These are phyloP conservation scores for Auricularia auricula-judae DNA, from an alignment of 768 basidiomycete genomes.

Conservation along the genomic window DNA sequence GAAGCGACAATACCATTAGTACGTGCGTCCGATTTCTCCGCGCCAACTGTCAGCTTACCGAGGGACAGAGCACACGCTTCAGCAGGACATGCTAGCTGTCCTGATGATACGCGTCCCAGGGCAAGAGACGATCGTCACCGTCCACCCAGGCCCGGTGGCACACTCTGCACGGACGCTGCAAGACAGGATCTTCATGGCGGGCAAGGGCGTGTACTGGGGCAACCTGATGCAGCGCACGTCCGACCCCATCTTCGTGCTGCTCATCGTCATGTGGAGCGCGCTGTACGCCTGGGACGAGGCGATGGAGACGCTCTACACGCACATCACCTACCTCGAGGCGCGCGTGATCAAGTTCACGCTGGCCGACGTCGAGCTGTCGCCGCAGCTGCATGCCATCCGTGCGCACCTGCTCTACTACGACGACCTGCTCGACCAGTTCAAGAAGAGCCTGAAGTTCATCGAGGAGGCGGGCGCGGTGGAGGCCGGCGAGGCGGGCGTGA, in stretches of 20 bases:
- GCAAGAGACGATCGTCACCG: neutral
- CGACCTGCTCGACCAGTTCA: slow-evolving; percentile 42
- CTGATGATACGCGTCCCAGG: neutral
- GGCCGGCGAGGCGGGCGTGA: slow-evolving; percentile 5
- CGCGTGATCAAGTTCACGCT: slow-evolving; percentile 26
- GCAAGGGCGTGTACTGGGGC: slow-evolving; percentile 28
- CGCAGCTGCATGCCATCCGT: slow-evolving; percentile 42
- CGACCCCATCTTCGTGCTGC: slow-evolving; percentile 45
- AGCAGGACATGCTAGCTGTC: neutral
- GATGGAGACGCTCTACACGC: slow-evolving; percentile 37
- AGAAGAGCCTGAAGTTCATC: slow-evolving; percentile 38
- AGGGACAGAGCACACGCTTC: neutral
- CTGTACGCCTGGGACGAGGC: slow-evolving; percentile 55
- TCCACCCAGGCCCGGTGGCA: slow-evolving; percentile 1
- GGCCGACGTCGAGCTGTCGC: slow-evolving; percentile 31
- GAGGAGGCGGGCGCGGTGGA: slow-evolving; percentile 26
- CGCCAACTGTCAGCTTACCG: neutral
- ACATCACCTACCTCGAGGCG: slow-evolving; percentile 41
- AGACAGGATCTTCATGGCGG: slow-evolving; percentile 4
- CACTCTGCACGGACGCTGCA: slow-evolving; percentile 1
- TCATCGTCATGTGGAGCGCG: slow-evolving; percentile 46
- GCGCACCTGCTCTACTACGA: slow-evolving; percentile 49
- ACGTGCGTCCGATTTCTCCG: neutral
- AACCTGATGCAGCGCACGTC: slow-evolving; percentile 21
- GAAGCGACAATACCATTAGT: neutral